Evolutionary conservation across 768 basidiomycete species (phyloP), one percentile per base, ranked within the genome.

Genomic region (Mycena kentingensis): DNA sequence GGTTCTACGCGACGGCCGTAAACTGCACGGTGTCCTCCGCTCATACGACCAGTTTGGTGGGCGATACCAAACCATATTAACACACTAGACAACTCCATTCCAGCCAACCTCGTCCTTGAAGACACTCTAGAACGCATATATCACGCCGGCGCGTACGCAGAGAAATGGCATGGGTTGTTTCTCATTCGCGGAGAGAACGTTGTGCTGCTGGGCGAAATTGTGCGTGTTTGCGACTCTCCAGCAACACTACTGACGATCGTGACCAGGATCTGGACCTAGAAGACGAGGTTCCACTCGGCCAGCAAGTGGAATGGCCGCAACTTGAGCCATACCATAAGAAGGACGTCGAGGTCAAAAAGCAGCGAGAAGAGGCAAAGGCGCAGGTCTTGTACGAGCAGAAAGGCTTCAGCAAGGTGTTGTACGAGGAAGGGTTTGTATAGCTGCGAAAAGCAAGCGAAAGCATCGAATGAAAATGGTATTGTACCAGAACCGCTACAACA

Each of bases 41-140:
- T 96, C 93, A 19, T 99, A 99, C 70, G 97, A 99, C 77, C 97
- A 99, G 66, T 99, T 98, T 63, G 97, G 97, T 98, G 49, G 29
- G n/a, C 35, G 70, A n/a, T n/a, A n/a, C n/a, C n/a, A n/a, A n/a
- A n/a, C n/a, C n/a, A n/a, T n/a, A n/a, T n/a, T n/a, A n/a, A n/a
- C n/a, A n/a, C n/a, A n/a, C n/a, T n/a, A n/a, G n/a, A n/a, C n/a
- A n/a, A n/a, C n/a, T n/a, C n/a, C n/a, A n/a, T n/a, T 25, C 42
- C 64, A 99, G 97, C 97, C 60, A 99, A 99, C 72, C 88, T 99
- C 61, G 93, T 99, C 7, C 80, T 98, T 37, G 95, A 98, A 70
- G 90, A 93, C 68, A 94, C 94, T 11, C 84, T 94, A 58, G 97
- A 99, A 71, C 85, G 94, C 54, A 88, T 98, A 81, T 92, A 93